A percentile compares a stretch with the other conserved stretches of the same genome.
phyloP scores from a whole-genome alignment of 495 filamentous ascomycete species.

The Sabuloglossum arenarium region DNA sequence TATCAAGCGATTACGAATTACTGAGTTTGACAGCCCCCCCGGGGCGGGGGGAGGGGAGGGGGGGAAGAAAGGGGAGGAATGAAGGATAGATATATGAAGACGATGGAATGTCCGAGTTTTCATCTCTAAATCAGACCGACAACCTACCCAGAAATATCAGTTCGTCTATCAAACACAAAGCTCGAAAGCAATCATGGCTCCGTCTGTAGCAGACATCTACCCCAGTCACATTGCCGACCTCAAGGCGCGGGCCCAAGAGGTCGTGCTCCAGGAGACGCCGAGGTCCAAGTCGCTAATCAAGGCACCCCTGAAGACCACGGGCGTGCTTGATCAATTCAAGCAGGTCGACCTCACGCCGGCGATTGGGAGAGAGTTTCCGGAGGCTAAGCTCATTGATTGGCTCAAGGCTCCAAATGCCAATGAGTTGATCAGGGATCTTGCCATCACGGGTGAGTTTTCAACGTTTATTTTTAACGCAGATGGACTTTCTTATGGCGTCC shows the following conservation, averaged over 20 bases:
- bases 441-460: conserved; percentile 26
- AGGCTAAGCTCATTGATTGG: conserved; percentile 35
- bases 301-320: conserved; percentile 29
- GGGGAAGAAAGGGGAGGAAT: too few species aligned
- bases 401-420: conserved; percentile 42
- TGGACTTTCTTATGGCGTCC: too few species aligned
- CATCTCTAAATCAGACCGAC: too few species aligned
- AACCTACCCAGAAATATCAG: too few species aligned
- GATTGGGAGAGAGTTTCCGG: conserved; percentile 43
- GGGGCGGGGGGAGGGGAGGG: too few species aligned
- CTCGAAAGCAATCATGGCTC: neutral
- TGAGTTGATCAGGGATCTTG: conserved; percentile 42
- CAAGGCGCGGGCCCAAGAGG: neutral
- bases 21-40: too few species aligned
- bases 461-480: too few species aligned
- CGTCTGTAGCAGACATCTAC: neutral
- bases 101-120: too few species aligned
- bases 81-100: too few species aligned
- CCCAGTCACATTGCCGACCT: neutral
- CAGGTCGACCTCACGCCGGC: conserved; percentile 44
- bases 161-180: too few species aligned
- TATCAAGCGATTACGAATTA: too few species aligned
- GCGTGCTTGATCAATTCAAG: conserved; percentile 33
- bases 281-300: neutral
- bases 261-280: neutral